Conservation (phyloP, 768 basidiomycete species). For the button mushroom (Agaricus bisporus) region DNA sequence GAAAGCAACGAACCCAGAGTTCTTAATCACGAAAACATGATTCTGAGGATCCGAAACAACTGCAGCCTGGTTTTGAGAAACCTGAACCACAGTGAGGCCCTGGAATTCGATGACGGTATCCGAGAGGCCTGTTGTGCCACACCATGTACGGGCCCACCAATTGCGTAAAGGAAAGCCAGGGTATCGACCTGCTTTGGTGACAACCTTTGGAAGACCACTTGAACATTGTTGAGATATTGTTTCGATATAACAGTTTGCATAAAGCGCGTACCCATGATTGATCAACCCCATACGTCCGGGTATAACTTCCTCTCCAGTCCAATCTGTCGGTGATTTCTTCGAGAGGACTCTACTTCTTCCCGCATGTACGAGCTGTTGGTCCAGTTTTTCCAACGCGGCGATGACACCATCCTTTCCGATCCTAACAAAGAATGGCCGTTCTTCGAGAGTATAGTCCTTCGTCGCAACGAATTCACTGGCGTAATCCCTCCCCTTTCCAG, state of each 20-base stretch:
- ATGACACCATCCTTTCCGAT: constrained; percentile 65
- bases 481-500: constrained; percentile 8
- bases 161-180: constrained; percentile 71
- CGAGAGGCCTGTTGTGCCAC: constrained; percentile 68
- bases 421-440: constrained; percentile 65
- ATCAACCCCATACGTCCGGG: constrained; percentile 73
- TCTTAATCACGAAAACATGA: constrained; percentile 74
- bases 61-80: constrained; percentile 77
- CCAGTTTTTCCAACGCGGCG: constrained; percentile 64
- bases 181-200: constrained; percentile 73
- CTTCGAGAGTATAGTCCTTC: constrained; percentile 44
- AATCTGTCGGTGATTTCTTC: constrained; percentile 60
- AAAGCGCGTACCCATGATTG: constrained; percentile 48
- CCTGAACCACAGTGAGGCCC: constrained; percentile 80
- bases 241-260: background rate
- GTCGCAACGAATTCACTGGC: constrained; percentile 37
- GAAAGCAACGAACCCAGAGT: constrained; percentile 72
- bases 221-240: background rate
- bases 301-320: constrained; percentile 65
- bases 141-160: constrained; percentile 80
- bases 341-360: constrained; percentile 55
- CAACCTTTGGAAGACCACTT: constrained; percentile 70
- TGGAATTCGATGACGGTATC: constrained; percentile 79
- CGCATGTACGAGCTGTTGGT: constrained; percentile 58
- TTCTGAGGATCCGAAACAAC: constrained; percentile 77